Base-by-base conservation (phyloP, 1,139 yeast species). In the Spencermartinsiella ligniputridi region DNA sequence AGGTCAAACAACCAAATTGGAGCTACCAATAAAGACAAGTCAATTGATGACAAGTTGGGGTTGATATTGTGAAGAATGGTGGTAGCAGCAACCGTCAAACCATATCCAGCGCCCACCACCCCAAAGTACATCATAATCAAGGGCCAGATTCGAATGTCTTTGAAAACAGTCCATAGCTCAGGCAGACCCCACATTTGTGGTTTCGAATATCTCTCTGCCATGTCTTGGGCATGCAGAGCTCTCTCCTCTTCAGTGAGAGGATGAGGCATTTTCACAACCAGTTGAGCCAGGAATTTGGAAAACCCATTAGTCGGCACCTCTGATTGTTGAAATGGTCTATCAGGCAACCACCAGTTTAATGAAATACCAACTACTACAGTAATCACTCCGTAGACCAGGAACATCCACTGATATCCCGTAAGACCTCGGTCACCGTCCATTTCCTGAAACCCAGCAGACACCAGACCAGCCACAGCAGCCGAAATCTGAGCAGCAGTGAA, bases 401-500 rank as follows among this genome's bases (percentile, higher is more conserved):
- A 87, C 75, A 85, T 75, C 95, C 95, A 87, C 68, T 84, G 90
- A 84, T 89, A 88, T 24, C 95, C 96, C 38, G 82, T 75, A 47
- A 71, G 69, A 1, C 95, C 95, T 32, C 78, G 66, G 19, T 60
- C 68, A 44, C 83, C 83, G 60, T 87, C 90, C 78, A 87, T 83
- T 56, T 76, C 81, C 60, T 87, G 95, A 67, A 87, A 84, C 0
- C 95, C 96, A 3, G 95, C 95, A 46, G 86, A 78, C 6, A 87
- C 87, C 45, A 87, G 71, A 13, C 96, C 96, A 8, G 92, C 89
- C 4, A 79, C 90, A 9, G 95, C 83, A 1, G 95, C 92, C 33
- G 92, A 81, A 15, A 88, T 66, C 65, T 88, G 96, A 0, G 96
- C 95, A 15, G 96, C 96, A 1, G 95, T 86, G 64, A 83, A 88